Base-by-base conservation (phyloP, 805 yeast species). In the Ogataea naganishii region DNA sequence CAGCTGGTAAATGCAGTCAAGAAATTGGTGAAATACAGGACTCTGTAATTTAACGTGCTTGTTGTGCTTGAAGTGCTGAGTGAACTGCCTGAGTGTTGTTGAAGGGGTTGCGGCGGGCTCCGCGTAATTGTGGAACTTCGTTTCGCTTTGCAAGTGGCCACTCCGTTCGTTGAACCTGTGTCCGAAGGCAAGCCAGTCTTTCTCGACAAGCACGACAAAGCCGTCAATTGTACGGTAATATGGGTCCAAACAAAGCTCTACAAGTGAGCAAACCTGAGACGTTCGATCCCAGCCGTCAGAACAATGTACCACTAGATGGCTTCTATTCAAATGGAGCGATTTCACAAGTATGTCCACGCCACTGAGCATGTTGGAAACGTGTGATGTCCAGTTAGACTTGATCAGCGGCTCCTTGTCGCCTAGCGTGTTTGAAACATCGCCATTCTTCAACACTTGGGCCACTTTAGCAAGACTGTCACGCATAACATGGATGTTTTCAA, bases 231-330 rank as follows among this genome's bases (percentile, higher is more conserved):
- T 88, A 40, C 98, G 66, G 53, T 68, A 92, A 49, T 72, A 84
- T 1, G 97, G 96, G 51, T 92, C 97, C 7, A 88, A 61, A 47
- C 95, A 83, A 5, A 92, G 56, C 54, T 89, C 89, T 15, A 88
- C 72, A 37, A 92, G 58, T 3, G 95, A 79, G 5, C 86, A 69
- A 1, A 88, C 72, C 49, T 92, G 97, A 0, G 96, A 75, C 0
- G 98, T 92, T 34, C 98, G 64, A 50, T 92, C 98, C 98, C 98
- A 92, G 1, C 98, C 98, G 59, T 92, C 98, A 1, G 96, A 85
- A 51, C 98, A 92, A 58, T 92, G 98, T 6, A 92, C 69, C 7
- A 92, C 50, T 4, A 89, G 67, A 51, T 89, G 94, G 13, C 92
- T 80, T 38, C 77, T 74, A 52, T 85, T 84, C 43, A 79, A 72